A percentile compares a stretch with the other conserved stretches of the same genome.
Conservation (phyloP, 2,329 filamentous ascomycete genomes). For the Colletotrichum orchidophilum region DNA sequence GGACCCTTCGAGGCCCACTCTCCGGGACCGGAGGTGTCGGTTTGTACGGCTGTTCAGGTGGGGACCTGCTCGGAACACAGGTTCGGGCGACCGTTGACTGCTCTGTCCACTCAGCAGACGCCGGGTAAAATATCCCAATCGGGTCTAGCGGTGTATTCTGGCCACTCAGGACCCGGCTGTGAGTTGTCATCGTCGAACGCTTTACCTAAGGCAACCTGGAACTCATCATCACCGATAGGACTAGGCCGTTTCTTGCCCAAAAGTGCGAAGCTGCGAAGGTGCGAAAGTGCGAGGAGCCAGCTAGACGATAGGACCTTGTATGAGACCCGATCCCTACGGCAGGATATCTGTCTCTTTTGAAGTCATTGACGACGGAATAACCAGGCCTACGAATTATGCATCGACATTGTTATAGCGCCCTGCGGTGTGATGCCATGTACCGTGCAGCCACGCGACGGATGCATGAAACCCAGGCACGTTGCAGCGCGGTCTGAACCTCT, state of each 20-base stretch:
- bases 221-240: not conserved
- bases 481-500: not conserved
- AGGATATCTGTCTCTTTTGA: not conserved
- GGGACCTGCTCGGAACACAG: constrained; percentile 1
- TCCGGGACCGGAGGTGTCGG: constrained; percentile 18
- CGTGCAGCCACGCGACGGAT: not conserved
- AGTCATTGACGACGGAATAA: not conserved
- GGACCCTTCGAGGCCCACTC: not conserved
- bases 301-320: not conserved
- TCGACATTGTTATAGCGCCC: not conserved
- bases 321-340: not conserved
- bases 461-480: not conserved
- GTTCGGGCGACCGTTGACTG: constrained; percentile 7
- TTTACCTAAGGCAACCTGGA: constrained; percentile 1
- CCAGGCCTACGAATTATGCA: not conserved
- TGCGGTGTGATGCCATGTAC: not conserved
- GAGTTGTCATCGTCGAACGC: not conserved
- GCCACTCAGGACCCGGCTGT: not conserved
- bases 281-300: not conserved
- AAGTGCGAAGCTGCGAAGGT: not conserved
- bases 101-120: not conserved
- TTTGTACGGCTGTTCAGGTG: not conserved
- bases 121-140: constrained; percentile 13
- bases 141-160: not conserved
- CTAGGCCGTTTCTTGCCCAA: not conserved